Base-by-base conservation (phyloP, 2,329 filamentous ascomycete genomes). In the Volutella citrinella region DNA sequence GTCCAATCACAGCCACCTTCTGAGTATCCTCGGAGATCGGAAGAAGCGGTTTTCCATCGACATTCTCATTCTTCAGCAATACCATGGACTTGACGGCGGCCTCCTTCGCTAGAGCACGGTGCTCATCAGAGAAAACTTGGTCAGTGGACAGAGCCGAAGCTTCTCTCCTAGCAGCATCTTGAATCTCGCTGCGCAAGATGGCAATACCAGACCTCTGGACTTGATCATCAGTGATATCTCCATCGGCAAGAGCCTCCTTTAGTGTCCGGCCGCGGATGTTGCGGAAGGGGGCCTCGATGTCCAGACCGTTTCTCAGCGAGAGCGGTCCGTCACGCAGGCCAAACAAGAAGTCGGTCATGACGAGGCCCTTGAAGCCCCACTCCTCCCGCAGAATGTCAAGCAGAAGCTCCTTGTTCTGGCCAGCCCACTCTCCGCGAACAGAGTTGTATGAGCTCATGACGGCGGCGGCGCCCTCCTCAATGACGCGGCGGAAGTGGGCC, bases 371-470 rank as follows among this genome's bases (percentile, higher is more conserved):
- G 12, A 50, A 51, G 1, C 30, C 20, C 45, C 45, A 51, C 16
- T 49, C 19, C 4, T 33, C 28, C 9, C 49, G 34, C 0, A 51
- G 33, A 4, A 51, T 48, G 5, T 46, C 35, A 2, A 26, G 27
- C 0, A 52, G 39, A 0, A 51, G 36, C 12, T 40, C 32, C 32
- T 38, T 39, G 21, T 32, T 49, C 11, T 51, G 40, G 4, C 48
- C 49, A 4, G 41, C 41, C 24, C 33, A 52, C 15, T 49, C 41
- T 9, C 43, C 45, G 0, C 33, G 26, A 3, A 51, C 47, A 2
- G 43, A 48, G 22, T 52, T 50, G 22, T 50, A 49, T 2, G 42
- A 27, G 1, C 45, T 42, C 45, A 50, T 50, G 28, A 48, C 45
- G 1, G 26, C 24, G 6, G 35, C 34, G 18, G 30, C 45, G 9